Base-by-base conservation (phyloP, 2,329 filamentous ascomycete genomes). In the Furcasterigmium sp. region DNA sequence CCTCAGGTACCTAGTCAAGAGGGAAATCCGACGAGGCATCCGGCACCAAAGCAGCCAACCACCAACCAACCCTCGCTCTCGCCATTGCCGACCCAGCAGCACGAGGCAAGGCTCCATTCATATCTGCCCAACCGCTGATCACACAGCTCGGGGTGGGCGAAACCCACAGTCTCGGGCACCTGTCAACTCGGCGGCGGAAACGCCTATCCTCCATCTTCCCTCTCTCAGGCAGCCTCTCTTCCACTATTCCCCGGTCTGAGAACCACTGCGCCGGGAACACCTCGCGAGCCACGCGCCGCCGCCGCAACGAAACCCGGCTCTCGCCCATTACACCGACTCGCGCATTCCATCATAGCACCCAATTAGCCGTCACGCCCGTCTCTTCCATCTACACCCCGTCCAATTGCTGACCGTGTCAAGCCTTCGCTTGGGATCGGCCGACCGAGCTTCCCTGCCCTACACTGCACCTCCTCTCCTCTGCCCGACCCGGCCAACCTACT, bases 121-220 rank as follows among this genome's bases (percentile, higher is more conserved):
- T 62, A 54, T 57, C 58, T 61, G 59, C 60, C 60, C 60, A 63
- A 64, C 60, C 55, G 60, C 59, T 58, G 61, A 63, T 64, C 56
- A 41, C 54, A 29, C 26, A 17, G 32, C 32, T 17, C 18, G 32
- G 23, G 7, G 23, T 26, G 23, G 7, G 23, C 23, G 23, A 26
- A 26, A 26, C 23, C n/a, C 20, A 8, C 20, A 25, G 20, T 23
- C 25, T 37, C 21, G 36, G 36, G 36, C 36, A 23, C 21, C 36
- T 38, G 36, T 25, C 36, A 38, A 38, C 20, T 25, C 20, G 13
- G 21, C 21, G 21, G 23, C 23, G 7, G 23, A 26, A 26, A 7
- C 23, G 23, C 23, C 23, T 26, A 10, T 35, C 15, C 32, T 35
- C 13, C 14, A 15, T 32, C 8, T 35, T 32, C 10, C 32, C 17